A percentile compares a stretch with the other conserved stretches of the same genome.
Conservation (phyloP, 2,329 filamentous ascomycete species). For the Ascochyta viciae-villosae region DNA sequence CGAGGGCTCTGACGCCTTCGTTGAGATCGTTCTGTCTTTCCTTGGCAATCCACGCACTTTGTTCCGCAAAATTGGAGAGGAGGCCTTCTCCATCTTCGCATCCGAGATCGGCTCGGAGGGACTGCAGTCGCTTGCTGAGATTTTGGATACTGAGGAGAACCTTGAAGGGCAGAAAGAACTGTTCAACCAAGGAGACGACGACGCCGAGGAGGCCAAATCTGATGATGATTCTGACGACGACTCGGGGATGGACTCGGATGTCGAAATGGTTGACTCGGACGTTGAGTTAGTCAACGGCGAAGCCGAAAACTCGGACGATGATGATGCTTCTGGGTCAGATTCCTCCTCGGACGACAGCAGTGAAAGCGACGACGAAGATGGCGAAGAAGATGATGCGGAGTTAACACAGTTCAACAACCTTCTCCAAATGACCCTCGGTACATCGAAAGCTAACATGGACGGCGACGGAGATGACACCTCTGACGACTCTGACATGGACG, state of each 20-base stretch:
- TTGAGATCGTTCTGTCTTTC: slow-evolving; percentile 91
- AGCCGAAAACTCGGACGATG: slow-evolving; percentile 33
- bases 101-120: slow-evolving; percentile 75
- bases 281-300: slow-evolving; percentile 31
- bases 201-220: slow-evolving; percentile 51
- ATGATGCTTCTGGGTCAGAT: slow-evolving; percentile 30
- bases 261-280: slow-evolving; percentile 52
- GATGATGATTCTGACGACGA: slow-evolving; percentile 58
- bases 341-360: slow-evolving; percentile 29
- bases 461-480: slow-evolving; percentile 68
- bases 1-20: slow-evolving; percentile 56
- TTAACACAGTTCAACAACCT: slow-evolving; percentile 73
- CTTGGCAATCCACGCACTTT: slow-evolving; percentile 83
- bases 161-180: slow-evolving; percentile 83
- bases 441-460: slow-evolving; percentile 60
- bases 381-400: slow-evolving; percentile 59
- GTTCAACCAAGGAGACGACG: slow-evolving; percentile 68
- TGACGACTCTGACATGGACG: slow-evolving; percentile 82
- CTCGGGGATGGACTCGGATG: slow-evolving; percentile 53
- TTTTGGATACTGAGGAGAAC: slow-evolving; percentile 81
- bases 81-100: slow-evolving; percentile 86
- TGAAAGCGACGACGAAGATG: slow-evolving; percentile 31
- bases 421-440: slow-evolving; percentile 79
- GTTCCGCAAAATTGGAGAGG: slow-evolving; percentile 84
- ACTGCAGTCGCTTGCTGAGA: slow-evolving; percentile 70